Percentiles rank a stretch among this genome's conserved stretches.
Evolutionary conservation across 371 early-diverging fungal species (phyloP).

Genomic region (Rhizomucor miehei): DNA sequence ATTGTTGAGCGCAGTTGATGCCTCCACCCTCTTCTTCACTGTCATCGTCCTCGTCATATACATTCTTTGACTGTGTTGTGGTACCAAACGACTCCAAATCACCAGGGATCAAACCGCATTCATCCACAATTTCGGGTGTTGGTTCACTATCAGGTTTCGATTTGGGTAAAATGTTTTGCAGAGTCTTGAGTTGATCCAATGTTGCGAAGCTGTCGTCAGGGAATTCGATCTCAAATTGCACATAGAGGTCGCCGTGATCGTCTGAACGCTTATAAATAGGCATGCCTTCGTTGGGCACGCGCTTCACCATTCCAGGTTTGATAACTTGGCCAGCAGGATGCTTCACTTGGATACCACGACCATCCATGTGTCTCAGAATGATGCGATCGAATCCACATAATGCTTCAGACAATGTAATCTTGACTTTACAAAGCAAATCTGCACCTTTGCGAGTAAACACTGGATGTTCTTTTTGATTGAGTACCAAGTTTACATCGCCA

Average conservation of each 20-base stretch:
- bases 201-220: slow-evolving; percentile 79
- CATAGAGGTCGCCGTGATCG: slow-evolving; percentile 87
- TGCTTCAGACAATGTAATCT: slow-evolving; percentile 88
- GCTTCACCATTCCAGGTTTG: slow-evolving; percentile 84
- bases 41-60: slow-evolving; percentile 66
- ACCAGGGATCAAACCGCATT: slow-evolving; percentile 35
- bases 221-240: slow-evolving; percentile 93
- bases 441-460: slow-evolving; percentile 75
- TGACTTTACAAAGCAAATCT: slow-evolving; percentile 53
- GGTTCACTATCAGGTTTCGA: slow-evolving; percentile 20
- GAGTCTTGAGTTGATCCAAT: slow-evolving; percentile 37
- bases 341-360: slow-evolving; percentile 81
- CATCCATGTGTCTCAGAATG: slow-evolving; percentile 86
- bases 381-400: slow-evolving; percentile 89
- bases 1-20: slow-evolving; percentile 88
- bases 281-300: slow-evolving; percentile 92
- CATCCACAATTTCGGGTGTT: slow-evolving; percentile 42
- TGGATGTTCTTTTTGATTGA: slow-evolving; percentile 81
- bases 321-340: slow-evolving; percentile 91
- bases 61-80: slow-evolving; percentile 28
- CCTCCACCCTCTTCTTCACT: slow-evolving; percentile 55
- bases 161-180: slow-evolving; percentile 56
- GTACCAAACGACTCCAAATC: slow-evolving; percentile 38
- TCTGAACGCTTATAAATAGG: slow-evolving; percentile 87
- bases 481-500: slow-evolving; percentile 86